These are phyloP conservation scores for Inosperma sp. DNA, from an alignment of 768 basidiomycete genomes.

Conservation along the genomic window DNA sequence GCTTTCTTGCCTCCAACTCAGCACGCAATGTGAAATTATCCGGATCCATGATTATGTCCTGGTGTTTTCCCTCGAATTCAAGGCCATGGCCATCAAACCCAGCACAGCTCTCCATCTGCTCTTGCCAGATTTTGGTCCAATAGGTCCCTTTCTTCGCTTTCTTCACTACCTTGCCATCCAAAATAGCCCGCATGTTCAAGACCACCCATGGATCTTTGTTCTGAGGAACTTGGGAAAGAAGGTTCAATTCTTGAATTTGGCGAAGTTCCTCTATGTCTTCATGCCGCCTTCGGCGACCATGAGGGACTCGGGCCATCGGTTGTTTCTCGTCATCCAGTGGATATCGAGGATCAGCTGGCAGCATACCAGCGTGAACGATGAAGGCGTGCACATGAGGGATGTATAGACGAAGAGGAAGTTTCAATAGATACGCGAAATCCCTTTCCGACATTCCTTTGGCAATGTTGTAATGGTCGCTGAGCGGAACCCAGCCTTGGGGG, in stretches of 20 bases:
- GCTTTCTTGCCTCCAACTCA: conserved; percentile 18
- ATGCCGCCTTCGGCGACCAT: conserved; percentile 18
- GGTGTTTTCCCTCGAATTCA: not conserved
- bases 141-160: conserved; percentile 50
- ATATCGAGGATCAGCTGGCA: conserved; percentile 64
- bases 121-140: conserved; percentile 76
- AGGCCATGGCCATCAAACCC: conserved; percentile 35
- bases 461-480: conserved; percentile 71
- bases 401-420: conserved; percentile 72
- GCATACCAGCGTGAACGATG: conserved; percentile 80
- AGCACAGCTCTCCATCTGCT: conserved; percentile 52
- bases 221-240: conserved; percentile 67
- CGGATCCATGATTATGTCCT: no score
- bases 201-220: conserved; percentile 75
- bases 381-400: conserved; percentile 69
- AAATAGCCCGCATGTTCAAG: conserved; percentile 65
- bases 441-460: conserved; percentile 60
- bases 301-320: conserved; percentile 65
- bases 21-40: no score
- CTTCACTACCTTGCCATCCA: conserved; percentile 43
- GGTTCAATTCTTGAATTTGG: conserved; percentile 56
- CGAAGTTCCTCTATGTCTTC: conserved; percentile 36
- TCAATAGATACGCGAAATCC: conserved; percentile 68
- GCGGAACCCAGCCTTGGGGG: conserved; percentile 69
- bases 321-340: conserved; percentile 48